A percentile compares a stretch with the other conserved stretches of the same genome.
These are phyloP conservation scores for Microcos paniculata DNA, from an alignment of 345 rosid species.

Conservation along the genomic window DNA sequence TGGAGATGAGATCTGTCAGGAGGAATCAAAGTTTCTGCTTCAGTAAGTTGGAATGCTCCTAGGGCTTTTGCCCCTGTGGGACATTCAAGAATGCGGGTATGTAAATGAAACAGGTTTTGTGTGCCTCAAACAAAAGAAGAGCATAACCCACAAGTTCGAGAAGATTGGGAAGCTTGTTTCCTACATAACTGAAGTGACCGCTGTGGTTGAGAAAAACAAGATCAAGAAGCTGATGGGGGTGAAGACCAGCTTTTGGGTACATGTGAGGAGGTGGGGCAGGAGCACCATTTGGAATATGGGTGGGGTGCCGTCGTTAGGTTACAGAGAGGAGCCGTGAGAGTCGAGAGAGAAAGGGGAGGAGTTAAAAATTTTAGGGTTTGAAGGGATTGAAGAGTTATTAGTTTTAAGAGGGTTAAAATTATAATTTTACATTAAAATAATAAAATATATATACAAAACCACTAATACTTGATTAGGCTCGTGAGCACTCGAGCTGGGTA, in stretches of 20 bases:
- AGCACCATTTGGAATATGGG: too few species aligned
- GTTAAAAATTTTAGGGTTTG: too few species aligned
- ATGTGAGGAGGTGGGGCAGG: too few species aligned
- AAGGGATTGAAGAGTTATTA: too few species aligned
- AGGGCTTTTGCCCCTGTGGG: conserved; percentile 75
- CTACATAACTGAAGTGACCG: conserved; percentile 78
- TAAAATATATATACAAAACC: too few species aligned
- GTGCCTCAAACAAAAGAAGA: conserved; percentile 87
- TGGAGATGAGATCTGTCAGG: conserved; percentile 70
- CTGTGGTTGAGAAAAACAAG: conserved; percentile 49
- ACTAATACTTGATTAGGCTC: too few species aligned
- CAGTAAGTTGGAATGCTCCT: conserved; percentile 63
- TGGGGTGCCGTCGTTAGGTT: too few species aligned
- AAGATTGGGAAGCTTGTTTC: conserved; percentile 56
- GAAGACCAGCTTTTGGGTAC: conserved; percentile 78
- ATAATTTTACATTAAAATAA: too few species aligned
- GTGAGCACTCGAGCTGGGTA: too few species aligned
- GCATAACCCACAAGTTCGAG: conserved; percentile 73
- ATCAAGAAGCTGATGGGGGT: conserved; percentile 98
- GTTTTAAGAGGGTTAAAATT: too few species aligned
- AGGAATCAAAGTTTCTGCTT: conserved; percentile 58
- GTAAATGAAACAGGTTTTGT: conserved; percentile 82
- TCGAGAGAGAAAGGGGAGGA: too few species aligned
- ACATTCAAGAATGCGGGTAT: conserved; percentile 76
- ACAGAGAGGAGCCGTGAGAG: too few species aligned